These are phyloP conservation scores for Yamadazyma epiphylla DNA, from an alignment of 1,139 yeast genomes.

Conservation along the genomic window DNA sequence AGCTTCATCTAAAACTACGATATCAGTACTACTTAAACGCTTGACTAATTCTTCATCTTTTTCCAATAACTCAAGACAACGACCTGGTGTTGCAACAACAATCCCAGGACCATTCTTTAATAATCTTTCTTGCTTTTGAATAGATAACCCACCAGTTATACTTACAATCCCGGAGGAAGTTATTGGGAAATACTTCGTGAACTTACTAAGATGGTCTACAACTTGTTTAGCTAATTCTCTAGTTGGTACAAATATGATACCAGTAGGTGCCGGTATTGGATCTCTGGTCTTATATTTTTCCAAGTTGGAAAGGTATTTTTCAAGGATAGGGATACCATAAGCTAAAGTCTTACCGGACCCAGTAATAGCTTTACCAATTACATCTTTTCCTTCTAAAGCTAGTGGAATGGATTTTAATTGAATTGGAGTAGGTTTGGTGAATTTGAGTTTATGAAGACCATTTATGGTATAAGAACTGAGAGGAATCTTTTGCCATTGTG, in stretches of 20 bases:
- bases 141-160: conserved; percentile 90
- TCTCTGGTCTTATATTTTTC: conserved; percentile 19
- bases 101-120: conserved; percentile 74
- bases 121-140: conserved; percentile 86
- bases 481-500: conserved; percentile 50
- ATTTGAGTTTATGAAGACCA: conserved; percentile 59
- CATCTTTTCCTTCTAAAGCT: conserved; percentile 70
- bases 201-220: conserved; percentile 63
- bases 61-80: conserved; percentile 78
- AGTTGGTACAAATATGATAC: conserved; percentile 88
- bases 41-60: conserved; percentile 52
- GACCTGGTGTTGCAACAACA: conserved; percentile 94
- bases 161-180: conserved; percentile 60
- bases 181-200: conserved; percentile 61
- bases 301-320: conserved; percentile 44
- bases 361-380: conserved; percentile 94
- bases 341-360: conserved; percentile 98
- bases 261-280: conserved; percentile 48
- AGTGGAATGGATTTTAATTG: conserved; percentile 76
- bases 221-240: conserved; percentile 97
- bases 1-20: conserved; percentile 92
- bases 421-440: conserved; percentile 74
- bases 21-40: conserved; percentile 60
- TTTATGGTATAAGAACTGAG: conserved; percentile 51
- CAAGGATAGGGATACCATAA: conserved; percentile 90